Evolutionary conservation across 164 flowering plant genomes (phyloP), one percentile per base, ranked within the genome.

Genomic region (Pachysandra terminalis): DNA sequence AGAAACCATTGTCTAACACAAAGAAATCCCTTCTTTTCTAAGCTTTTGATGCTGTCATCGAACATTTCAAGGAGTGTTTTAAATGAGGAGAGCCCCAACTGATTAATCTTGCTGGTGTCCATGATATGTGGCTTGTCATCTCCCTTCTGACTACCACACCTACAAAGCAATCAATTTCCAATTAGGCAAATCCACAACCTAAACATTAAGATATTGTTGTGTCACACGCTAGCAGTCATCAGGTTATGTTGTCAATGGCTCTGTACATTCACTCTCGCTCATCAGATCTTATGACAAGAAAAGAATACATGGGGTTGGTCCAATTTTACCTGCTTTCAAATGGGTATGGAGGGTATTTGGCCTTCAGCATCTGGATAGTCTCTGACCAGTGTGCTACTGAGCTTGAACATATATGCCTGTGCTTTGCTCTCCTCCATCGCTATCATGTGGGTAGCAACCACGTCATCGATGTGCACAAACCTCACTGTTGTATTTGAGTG

Each of bases 391-490:
- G 93, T 64, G 87, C 87, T 15, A 92, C 97, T 17, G 85, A 61
- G 78, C 86, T 68, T 19, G 99, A 90, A 73, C 97, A 88, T 56
- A 90, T 81, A 0, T 90, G 85, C 78, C 97, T 83, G 22, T n/a
- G n/a, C n/a, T n/a, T n/a, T n/a, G n/a, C n/a, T n/a, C n/a, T n/a
- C n/a, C n/a, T n/a, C 93, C 99, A 95, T 95, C 14, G 93, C 99
- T 17, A 90, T 58, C 16, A 87, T 74, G 75, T 95, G 97, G 16
- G 88, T 87, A 22, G 81, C 80, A 16, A 89, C 81, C 27, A 86
- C 97, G 66, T 93, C 98, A 10, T 96, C 89, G 61, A 90, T 88
- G 84, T 93, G 98, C 63, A 92, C 93, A 59, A 95, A 93, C 40
- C 98, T 98, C 16, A 90, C 59, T 0, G 75, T 84, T 10, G 67